phyloP scores from a whole-genome alignment of 352 stramenopile species.

The Globisporangium splendens region DNA sequence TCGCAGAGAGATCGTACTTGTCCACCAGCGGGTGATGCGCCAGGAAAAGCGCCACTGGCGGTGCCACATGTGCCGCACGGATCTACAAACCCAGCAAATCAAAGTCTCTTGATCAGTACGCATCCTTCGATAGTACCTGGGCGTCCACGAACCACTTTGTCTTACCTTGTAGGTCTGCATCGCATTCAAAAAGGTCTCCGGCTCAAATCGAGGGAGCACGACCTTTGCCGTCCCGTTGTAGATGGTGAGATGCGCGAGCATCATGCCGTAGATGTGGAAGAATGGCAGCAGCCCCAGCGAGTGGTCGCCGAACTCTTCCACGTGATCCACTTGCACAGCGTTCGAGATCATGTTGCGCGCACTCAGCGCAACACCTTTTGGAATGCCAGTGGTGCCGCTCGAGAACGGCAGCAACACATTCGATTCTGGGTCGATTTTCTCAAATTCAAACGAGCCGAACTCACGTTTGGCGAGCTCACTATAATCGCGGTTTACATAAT shows the following conservation, averaged over 20 bases:
- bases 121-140: too few species aligned
- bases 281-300: conserved; percentile 86
- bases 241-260: conserved; percentile 77
- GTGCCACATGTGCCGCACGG: conserved; percentile 67
- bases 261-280: conserved; percentile 94
- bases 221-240: conserved; percentile 81
- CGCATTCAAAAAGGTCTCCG: conserved; percentile 79
- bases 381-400: conserved; percentile 90
- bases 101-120: neutral
- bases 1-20: conserved; percentile 84
- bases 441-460: conserved; percentile 41
- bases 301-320: conserved; percentile 56
- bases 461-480: conserved; percentile 41
- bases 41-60: conserved; percentile 21
- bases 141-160: too few species aligned
- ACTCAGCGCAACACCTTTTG: conserved; percentile 79
- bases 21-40: conserved; percentile 63
- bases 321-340: conserved; percentile 72
- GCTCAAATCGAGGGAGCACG: conserved; percentile 89
- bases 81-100: conserved; percentile 18
- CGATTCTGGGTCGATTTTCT: conserved; percentile 51
- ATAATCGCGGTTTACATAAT: conserved; percentile 1
- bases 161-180: conserved; percentile 63
- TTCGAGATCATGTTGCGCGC: conserved; percentile 90
- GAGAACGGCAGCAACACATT: conserved; percentile 87